Evolutionary conservation across 768 basidiomycete genomes (phyloP), one percentile per base, ranked within the genome.

Genomic region (Jaapia argillacea): DNA sequence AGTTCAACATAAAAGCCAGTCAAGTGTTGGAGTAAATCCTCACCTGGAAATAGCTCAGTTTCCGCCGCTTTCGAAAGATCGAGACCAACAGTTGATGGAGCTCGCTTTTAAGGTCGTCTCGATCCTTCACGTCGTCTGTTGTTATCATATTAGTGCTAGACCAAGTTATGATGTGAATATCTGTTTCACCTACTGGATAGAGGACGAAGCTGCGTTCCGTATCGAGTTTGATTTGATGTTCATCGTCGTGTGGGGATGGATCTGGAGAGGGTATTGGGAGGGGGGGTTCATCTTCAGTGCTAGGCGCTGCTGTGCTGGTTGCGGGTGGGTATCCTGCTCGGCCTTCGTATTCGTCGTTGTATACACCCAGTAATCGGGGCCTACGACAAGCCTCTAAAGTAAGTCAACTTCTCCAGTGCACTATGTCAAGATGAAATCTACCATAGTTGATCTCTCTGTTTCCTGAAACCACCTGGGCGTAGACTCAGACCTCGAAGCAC

Each of bases 121-220:
- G 71, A 41, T 74, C 63, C n/a, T 52, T 55, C 33, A 48, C 45
- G 6, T 50, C 47, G 12, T 51, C 53, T 36, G 42, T 45, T 47
- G 28, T 10, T 10, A 21, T 38, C 12, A 7, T 22, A 21, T 38
- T 7, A 38, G 37, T 21, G 21, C 10, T 38, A 21, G 7, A 21
- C 10, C 25, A 4, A 39, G 16, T 25, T 41, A 10, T 18, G 10
- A 7, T 25, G 7, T 10, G 25, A 27, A 25, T 6, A 25, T 20
- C 6, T 6, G 26, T 53, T 71, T 63, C 69, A 86, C 90, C 86
- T 73, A 78, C 80, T 56, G 92, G 87, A 63, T 94, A 97, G 48
- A 91, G 68, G 44, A 96, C 87, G 54, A 97, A 97, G 51, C 89
- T 91, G 39, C 92, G 77, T 61, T 92, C 81, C 1, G 92, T 94